Evolutionary conservation across 805 yeast genomes (phyloP).

Genomic region (Yamadazyma sp.): DNA sequence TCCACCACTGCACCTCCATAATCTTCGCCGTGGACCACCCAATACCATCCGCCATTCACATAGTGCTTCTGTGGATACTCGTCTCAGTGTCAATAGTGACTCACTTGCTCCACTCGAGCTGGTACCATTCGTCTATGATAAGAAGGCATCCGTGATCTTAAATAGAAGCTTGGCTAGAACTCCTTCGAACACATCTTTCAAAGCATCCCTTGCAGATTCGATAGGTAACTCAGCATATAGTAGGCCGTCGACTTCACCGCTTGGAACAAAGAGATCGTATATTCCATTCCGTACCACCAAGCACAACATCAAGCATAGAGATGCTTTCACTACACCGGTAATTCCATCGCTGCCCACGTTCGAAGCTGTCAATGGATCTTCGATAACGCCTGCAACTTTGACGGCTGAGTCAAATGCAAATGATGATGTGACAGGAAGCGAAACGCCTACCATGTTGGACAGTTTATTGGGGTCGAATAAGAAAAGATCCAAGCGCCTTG

Average conservation of each 20-base stretch:
- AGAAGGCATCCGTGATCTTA: constrained; percentile 72
- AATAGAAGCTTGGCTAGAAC: constrained; percentile 72
- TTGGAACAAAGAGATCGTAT: constrained; percentile 33
- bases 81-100: constrained; percentile 42
- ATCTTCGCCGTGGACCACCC: constrained; percentile 4
- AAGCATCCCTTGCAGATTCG: constrained; percentile 71
- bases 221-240: constrained; percentile 25
- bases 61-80: constrained; percentile 62
- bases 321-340: constrained; percentile 24
- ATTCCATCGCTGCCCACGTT: constrained; percentile 22
- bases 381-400: constrained; percentile 10
- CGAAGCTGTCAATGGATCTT: constrained; percentile 14
- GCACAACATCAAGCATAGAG: constrained; percentile 20
- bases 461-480: constrained; percentile 25
- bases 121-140: constrained; percentile 77
- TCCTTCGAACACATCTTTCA: constrained; percentile 75
- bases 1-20: constrained; percentile 5
- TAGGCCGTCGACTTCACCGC: constrained; percentile 13
- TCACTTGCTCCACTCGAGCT: constrained; percentile 58
- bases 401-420: constrained; percentile 15
- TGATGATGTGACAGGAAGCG: background rate
- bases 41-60: constrained; percentile 35
- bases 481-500: constrained; percentile 21
- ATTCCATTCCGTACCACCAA: constrained; percentile 42
- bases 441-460: constrained; percentile 24